Conservation (phyloP, 1,284 basidiomycete genomes). For the Malassezia sympodialis region DNA sequence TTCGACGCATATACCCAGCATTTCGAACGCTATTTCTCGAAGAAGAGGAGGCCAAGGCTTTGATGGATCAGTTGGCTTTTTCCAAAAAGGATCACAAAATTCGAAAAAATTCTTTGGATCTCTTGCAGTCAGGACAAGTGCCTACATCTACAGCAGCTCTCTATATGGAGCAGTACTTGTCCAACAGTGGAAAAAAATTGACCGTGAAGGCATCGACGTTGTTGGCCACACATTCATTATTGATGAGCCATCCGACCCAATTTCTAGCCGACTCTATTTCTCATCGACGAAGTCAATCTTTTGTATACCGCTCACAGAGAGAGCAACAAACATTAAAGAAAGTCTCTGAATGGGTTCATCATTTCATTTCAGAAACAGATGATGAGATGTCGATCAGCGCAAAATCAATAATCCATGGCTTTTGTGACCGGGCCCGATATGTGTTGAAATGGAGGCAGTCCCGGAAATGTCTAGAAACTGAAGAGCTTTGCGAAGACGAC, state of each 20-base stretch:
- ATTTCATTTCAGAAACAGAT: conserved; percentile 17
- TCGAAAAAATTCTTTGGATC: neutral
- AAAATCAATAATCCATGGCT: conserved; percentile 18
- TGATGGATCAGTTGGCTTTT: neutral
- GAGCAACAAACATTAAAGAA: conserved; percentile 57
- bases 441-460: conserved; percentile 18
- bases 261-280: conserved; percentile 58
- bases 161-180: conserved; percentile 1
- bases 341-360: conserved; percentile 56
- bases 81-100: neutral
- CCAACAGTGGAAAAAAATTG: neutral
- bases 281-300: conserved; percentile 57
- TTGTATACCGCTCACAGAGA: conserved; percentile 60
- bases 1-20: conserved; percentile 10
- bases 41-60: neutral
- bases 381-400: conserved; percentile 13
- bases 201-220: conserved; percentile 33
- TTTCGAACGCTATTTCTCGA: conserved; percentile 16
- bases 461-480: conserved; percentile 28
- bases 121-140: conserved; percentile 8
- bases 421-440: conserved; percentile 46
- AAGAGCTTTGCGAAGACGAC: neutral
- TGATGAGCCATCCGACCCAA: conserved; percentile 59
- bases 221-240: conserved; percentile 63
- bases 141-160: conserved; percentile 1